phyloP scores from a whole-genome alignment of 208 protist genomes.

The Acanthamoeba healyi region DNA sequence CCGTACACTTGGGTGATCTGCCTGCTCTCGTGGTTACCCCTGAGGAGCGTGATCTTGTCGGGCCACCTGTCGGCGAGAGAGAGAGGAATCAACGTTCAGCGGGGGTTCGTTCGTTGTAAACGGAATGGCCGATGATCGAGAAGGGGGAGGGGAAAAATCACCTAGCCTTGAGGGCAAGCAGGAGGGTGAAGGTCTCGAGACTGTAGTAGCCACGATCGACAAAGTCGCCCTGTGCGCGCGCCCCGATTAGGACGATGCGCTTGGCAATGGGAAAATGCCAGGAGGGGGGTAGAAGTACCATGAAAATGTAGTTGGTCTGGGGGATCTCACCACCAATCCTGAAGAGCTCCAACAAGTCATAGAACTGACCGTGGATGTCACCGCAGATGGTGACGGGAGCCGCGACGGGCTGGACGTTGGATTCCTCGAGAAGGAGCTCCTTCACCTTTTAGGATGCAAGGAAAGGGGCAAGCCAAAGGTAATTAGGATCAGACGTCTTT shows the following conservation, averaged over 20 bases:
- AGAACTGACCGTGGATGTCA: conserved; percentile 95
- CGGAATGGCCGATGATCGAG: no score
- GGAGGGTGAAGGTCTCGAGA: conserved; percentile 93
- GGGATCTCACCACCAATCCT: conserved; percentile 91
- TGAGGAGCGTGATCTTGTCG: conserved; percentile 93
- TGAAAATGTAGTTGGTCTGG: conserved; percentile 94
- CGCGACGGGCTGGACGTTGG: conserved; percentile 91
- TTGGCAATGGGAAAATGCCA: background rate
- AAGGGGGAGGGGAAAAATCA: conserved; percentile 15
- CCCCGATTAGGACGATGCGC: background rate
- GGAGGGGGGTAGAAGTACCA: conserved; percentile 84
- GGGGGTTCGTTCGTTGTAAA: no score
- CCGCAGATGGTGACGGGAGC: conserved; percentile 94
- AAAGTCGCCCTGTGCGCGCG: conserved; percentile 92
- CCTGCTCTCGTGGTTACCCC: conserved; percentile 96
- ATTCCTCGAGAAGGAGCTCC: conserved; percentile 93
- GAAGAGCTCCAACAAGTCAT: conserved; percentile 95
- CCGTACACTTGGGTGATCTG: conserved; percentile 96
- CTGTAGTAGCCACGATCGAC: conserved; percentile 95
- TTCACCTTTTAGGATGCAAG: conserved; percentile 85
- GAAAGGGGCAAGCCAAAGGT: background rate
- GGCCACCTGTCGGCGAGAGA: conserved; percentile 88
- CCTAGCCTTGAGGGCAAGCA: conserved; percentile 93
- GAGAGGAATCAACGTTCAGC: no score
- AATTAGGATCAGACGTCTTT: background rate